Base-by-base conservation (phyloP, 2,329 filamentous ascomycete genomes). In the Diaporthe amygdali region DNA sequence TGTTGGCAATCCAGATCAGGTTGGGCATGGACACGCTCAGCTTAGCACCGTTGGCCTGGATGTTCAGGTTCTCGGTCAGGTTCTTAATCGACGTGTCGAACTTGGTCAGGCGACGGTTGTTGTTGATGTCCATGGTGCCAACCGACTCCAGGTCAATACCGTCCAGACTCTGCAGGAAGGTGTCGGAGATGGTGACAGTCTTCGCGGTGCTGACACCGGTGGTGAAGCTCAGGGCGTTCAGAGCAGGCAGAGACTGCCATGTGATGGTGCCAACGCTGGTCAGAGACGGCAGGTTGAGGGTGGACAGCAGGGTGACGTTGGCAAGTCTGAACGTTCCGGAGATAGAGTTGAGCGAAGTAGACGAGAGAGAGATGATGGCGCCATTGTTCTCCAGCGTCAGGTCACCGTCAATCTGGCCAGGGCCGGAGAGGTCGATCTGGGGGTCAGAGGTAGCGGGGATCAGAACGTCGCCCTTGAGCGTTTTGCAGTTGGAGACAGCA, bases 81-180 rank as follows among this genome's bases (percentile, higher is more conserved):
- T 93, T 96, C 81, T 88, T 88, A 71, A 98, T 88, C 80, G 93
- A 89, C 82, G 95, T 93, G 79, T 90, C 89, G 85, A 97, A 93
- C 73, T 86, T 87, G 79, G 89, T 90, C 77, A 99, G 88, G 80
- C 92, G 92, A 73, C 85, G 85, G 90, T 98, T 98, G 91, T 97
- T 97, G 89, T 94, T 92, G 83, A 99, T 92, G 81, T 93, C 87
- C 81, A 99, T 89, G 75, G 85, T 87, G 70, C 89, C 88, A 68
- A 94, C 91, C n/a, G 88, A 87, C 74, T 90, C 83, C 74, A 98
- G 87, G 81, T 94, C 93, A 81, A 99, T 93, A 79, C 94, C 95
- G 75, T 92, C 87, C 72, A 99, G 89, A 75, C 88, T 90, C 81
- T 86, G 88, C 76, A 99, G 89, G 82, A 92, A 91, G 64, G 96